Percentiles rank a stretch among this genome's conserved stretches.
Evolutionary conservation across 768 basidiomycete genomes (phyloP).

Genomic region (Flagelloscypha sp.): DNA sequence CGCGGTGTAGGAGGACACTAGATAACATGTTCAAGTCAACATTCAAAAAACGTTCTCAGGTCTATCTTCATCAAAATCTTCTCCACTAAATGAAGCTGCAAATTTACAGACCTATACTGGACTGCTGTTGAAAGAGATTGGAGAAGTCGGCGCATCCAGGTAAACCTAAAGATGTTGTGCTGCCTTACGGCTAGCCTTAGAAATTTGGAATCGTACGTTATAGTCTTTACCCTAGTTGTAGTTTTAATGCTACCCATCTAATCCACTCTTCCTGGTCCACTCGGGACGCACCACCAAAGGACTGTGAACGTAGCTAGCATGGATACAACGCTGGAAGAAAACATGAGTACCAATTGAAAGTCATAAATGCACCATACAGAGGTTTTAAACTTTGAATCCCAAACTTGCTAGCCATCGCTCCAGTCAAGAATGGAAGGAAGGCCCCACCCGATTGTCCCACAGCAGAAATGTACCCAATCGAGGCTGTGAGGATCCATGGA

Average conservation of each 20-base stretch:
- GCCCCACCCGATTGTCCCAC: conserved; percentile 39
- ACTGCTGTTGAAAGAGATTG: conserved; percentile 57
- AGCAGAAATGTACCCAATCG: conserved; percentile 39
- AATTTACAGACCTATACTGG: conserved; percentile 61
- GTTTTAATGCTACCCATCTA: too few relatives aligned
- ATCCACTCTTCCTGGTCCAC: too few relatives aligned
- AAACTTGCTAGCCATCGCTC: conserved; percentile 25
- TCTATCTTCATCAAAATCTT: conserved; percentile 84
- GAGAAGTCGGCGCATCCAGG: conserved; percentile 19
- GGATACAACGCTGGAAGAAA: conserved; percentile 1
- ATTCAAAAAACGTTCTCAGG: conserved; percentile 90
- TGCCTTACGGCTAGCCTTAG: too few relatives aligned
- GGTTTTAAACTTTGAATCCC: conserved; percentile 37
- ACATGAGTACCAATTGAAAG: too few relatives aligned
- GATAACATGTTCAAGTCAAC: conserved; percentile 81
- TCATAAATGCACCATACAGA: conserved; percentile 31
- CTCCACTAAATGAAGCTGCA: conserved; percentile 60
- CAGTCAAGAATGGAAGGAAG: conserved; percentile 35
- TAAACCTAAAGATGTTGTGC: too few relatives aligned
- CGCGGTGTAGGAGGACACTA: too few relatives aligned
- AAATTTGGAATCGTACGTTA: too few relatives aligned
- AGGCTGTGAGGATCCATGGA: conserved; percentile 44
- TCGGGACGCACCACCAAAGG: too few relatives aligned
- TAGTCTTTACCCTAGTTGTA: too few relatives aligned
- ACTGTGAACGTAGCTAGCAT: conserved; percentile 6